These are phyloP conservation scores for Tetracentron sinense DNA, from an alignment of 164 flowering plant genomes.

Conservation along the genomic window DNA sequence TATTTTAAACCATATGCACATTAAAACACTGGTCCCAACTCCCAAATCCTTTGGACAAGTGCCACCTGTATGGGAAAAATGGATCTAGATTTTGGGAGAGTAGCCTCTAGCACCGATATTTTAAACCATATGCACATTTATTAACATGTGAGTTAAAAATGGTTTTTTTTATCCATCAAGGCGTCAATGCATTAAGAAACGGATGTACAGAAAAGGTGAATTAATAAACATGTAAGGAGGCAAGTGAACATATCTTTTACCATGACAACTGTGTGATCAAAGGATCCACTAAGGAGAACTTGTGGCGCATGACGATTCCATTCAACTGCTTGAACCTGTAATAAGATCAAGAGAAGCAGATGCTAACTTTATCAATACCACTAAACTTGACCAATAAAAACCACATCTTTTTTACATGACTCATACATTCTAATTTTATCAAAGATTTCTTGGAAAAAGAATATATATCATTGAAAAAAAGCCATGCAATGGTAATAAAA, in stretches of 20 bases:
- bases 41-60: neutral
- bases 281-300: constrained; percentile 94
- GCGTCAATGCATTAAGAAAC: neutral
- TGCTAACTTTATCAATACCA: neutral
- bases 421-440: neutral
- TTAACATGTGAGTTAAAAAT: no score
- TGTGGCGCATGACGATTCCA: constrained; percentile 68
- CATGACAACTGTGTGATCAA: constrained; percentile 82
- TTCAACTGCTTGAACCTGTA: constrained; percentile 92
- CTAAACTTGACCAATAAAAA: neutral
- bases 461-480: no score
- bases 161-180: no score
- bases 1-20: no score
- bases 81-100: no score
- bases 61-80: neutral
- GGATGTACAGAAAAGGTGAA: neutral
- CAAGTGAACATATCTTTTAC: constrained; percentile 27
- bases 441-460: neutral
- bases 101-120: no score
- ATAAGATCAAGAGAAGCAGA: constrained; percentile 4
- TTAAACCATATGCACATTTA: no score
- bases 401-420: neutral
- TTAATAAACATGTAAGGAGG: neutral
- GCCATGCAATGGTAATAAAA: no score
- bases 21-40: no score